These are phyloP conservation scores for Drechslera avenae DNA, from an alignment of 2,329 filamentous ascomycete genomes.

Conservation along the genomic window DNA sequence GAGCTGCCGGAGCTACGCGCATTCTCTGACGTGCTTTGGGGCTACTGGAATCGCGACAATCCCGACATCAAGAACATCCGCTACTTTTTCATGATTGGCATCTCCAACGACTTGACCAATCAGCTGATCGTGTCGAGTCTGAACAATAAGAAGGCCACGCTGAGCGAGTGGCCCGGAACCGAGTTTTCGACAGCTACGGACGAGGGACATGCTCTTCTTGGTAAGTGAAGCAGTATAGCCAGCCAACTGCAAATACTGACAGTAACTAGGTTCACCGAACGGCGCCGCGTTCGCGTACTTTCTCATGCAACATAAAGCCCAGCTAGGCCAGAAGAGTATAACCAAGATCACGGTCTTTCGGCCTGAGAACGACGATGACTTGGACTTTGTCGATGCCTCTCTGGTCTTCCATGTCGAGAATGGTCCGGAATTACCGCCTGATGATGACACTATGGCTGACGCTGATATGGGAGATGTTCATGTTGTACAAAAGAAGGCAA, in stretches of 20 bases:
- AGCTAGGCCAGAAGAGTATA: conserved; percentile 25
- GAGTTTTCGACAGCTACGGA: conserved; percentile 17
- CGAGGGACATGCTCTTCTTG: conserved; percentile 24
- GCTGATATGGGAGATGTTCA: not conserved
- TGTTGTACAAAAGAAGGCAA: not conserved
- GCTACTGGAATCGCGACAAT: conserved; percentile 22
- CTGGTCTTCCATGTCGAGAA: conserved; percentile 22
- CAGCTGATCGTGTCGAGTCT: conserved; percentile 22
- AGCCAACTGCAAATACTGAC: not conserved
- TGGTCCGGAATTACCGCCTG: not conserved
- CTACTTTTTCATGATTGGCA: conserved; percentile 25
- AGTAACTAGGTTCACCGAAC: conserved; percentile 20
- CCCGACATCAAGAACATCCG: conserved; percentile 17
- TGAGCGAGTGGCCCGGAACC: conserved; percentile 26
- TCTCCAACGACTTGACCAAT: conserved; percentile 25
- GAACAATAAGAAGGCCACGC: not conserved
- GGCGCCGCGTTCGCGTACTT: conserved; percentile 31
- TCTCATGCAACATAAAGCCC: conserved; percentile 25
- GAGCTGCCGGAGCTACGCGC: conserved; percentile 22
- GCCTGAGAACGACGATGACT: conserved; percentile 15
- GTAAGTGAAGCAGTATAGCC: not conserved
- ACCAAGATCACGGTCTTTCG: conserved; percentile 19
- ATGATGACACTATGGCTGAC: not conserved
- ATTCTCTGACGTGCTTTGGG: conserved; percentile 30
- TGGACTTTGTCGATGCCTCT: conserved; percentile 19